Conservation (phyloP, 441 rosid species). For the Gossypium aridum region DNA sequence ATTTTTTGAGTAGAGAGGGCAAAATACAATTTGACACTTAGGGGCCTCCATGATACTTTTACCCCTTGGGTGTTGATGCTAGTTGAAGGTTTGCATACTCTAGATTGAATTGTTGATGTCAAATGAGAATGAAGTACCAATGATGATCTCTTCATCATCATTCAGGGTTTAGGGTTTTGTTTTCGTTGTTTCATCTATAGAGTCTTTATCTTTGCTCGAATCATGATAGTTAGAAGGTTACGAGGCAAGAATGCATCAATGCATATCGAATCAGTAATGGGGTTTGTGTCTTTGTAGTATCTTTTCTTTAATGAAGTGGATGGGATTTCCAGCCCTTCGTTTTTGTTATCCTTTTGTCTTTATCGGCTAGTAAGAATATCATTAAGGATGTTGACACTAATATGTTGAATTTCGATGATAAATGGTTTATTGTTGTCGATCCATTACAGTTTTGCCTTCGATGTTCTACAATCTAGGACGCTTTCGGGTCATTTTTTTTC, state of each 20-base stretch:
- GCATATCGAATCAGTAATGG: background rate
- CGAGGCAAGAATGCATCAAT: background rate
- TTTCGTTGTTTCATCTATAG: background rate
- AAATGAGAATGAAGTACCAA: background rate
- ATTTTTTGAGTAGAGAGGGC: too few relatives aligned
- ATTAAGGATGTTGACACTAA: background rate
- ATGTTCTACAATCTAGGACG: background rate
- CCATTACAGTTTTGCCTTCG: too few relatives aligned
- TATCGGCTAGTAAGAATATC: background rate
- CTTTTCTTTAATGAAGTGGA: background rate
- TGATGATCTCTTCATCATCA: background rate
- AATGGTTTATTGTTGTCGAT: background rate
- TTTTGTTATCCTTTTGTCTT: background rate
- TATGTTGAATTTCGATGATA: background rate
- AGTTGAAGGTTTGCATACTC: background rate
- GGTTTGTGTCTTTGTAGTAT: background rate
- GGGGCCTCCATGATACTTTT: too few relatives aligned
- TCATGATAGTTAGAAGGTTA: background rate
- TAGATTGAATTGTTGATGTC: slow-evolving; percentile 3
- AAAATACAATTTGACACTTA: too few relatives aligned
- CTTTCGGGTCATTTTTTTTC: too few relatives aligned
- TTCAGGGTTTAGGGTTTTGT: background rate
- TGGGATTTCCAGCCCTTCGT: background rate
- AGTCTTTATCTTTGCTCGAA: background rate
- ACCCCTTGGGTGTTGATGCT: background rate